These are phyloP conservation scores for Sisymbrium altissimum DNA, from an alignment of 345 rosid genomes.

Conservation along the genomic window DNA sequence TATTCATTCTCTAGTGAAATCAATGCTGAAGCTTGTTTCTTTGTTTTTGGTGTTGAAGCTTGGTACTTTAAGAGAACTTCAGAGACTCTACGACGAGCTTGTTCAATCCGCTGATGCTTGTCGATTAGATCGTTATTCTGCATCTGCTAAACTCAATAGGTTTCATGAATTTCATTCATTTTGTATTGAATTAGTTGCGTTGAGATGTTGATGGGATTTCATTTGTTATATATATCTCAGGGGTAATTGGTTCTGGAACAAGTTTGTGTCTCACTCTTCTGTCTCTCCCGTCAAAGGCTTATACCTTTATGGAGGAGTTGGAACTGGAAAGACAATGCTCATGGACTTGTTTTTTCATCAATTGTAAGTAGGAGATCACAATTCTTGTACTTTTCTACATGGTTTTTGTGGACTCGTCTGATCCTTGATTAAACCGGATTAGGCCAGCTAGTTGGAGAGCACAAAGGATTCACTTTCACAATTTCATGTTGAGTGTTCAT, in stretches of 20 bases:
- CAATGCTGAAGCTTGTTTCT: neutral
- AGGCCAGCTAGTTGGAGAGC: slow-evolving; percentile 93
- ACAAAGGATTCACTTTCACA: slow-evolving; percentile 93
- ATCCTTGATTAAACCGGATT: neutral
- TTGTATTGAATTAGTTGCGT: neutral
- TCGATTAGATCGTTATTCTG: slow-evolving; percentile 75
- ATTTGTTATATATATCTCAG: slow-evolving; percentile 37
- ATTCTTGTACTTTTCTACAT: neutral
- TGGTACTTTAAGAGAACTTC: slow-evolving; percentile 80
- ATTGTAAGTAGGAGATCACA: slow-evolving; percentile 47
- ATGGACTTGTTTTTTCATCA: slow-evolving; percentile 91
- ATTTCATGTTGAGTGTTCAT: slow-evolving; percentile 94
- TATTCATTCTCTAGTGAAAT: neutral
- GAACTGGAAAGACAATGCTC: slow-evolving; percentile 97
- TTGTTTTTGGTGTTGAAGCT: slow-evolving; percentile 41
- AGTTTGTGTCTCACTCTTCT: slow-evolving; percentile 70
- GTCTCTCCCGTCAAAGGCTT: slow-evolving; percentile 84
- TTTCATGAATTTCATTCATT: slow-evolving; percentile 7
- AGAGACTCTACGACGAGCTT: slow-evolving; percentile 86
- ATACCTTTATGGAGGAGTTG: slow-evolving; percentile 92
- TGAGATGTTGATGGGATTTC: neutral
- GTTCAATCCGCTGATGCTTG: slow-evolving; percentile 79
- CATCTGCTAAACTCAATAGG: slow-evolving; percentile 73
- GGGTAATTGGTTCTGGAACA: slow-evolving; percentile 92
- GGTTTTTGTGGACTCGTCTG: neutral